A percentile compares a stretch with the other conserved stretches of the same genome.
phyloP scores from a whole-genome alignment of 345 rosid genomes.

The Microthlaspi erraticum region DNA sequence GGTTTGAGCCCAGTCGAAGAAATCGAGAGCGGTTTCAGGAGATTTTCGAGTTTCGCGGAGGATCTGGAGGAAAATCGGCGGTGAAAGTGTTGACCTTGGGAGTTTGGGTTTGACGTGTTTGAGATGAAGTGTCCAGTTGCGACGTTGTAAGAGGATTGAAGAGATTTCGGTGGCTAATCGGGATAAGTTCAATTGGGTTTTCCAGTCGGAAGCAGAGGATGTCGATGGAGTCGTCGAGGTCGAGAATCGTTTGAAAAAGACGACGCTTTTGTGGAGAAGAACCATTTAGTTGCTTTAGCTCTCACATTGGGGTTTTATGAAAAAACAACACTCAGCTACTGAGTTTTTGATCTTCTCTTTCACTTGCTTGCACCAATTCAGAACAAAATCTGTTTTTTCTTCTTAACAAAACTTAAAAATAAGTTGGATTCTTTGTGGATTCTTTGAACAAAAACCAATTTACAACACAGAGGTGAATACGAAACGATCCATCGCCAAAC shows the following conservation, averaged over 20 bases:
- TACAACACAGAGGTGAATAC: not conserved
- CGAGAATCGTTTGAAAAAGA: conserved; percentile 45
- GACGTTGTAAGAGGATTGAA: conserved; percentile 62
- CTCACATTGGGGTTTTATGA: too few relatives aligned
- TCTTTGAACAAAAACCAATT: too few relatives aligned
- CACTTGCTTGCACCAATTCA: too few relatives aligned
- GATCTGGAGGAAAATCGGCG: conserved; percentile 58
- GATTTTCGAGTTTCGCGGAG: conserved; percentile 52
- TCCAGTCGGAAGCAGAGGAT: conserved; percentile 52
- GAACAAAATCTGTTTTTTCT: too few relatives aligned
- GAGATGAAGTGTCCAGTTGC: conserved; percentile 54
- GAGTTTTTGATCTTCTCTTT: not conserved
- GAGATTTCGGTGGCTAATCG: conserved; percentile 59
- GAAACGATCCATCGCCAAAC: not conserved
- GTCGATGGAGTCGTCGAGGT: conserved; percentile 42
- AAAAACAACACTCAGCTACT: too few relatives aligned
- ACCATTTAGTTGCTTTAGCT: conserved; percentile 29
- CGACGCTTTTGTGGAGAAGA: not conserved
- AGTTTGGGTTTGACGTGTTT: conserved; percentile 43
- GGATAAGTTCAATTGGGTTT: conserved; percentile 50
- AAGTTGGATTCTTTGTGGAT: too few relatives aligned
- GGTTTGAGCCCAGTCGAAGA: conserved; percentile 62
- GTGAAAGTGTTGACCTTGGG: conserved; percentile 55
- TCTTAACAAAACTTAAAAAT: too few relatives aligned
- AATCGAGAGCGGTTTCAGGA: conserved; percentile 54